Conservation (phyloP, 768 basidiomycete species). For the Lactarius indigo region DNA sequence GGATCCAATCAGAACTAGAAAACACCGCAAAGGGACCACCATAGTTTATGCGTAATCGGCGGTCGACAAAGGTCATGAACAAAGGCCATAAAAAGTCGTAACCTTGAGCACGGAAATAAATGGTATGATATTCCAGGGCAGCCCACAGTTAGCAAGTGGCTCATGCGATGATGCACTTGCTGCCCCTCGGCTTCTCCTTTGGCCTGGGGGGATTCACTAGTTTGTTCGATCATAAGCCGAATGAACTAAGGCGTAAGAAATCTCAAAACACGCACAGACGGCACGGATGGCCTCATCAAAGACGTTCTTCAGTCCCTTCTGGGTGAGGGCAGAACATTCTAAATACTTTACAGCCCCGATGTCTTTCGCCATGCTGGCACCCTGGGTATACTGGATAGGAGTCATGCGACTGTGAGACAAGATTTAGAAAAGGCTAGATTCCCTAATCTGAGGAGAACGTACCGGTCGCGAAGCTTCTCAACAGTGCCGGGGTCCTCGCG, state of each 20-base stretch:
- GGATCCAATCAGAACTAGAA: slow-evolving; percentile 11
- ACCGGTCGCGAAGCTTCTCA: slow-evolving; percentile 91
- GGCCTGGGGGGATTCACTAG: slow-evolving; percentile 74
- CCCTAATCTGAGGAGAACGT: slow-evolving; percentile 25
- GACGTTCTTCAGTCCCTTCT: slow-evolving; percentile 98
- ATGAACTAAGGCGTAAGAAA: neutral
- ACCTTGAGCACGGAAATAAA: slow-evolving; percentile 67
- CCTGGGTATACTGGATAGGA: slow-evolving; percentile 90
- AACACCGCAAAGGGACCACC: slow-evolving; percentile 17
- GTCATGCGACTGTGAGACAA: slow-evolving; percentile 72
- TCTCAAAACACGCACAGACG: slow-evolving; percentile 63
- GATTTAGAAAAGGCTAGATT: slow-evolving; percentile 7
- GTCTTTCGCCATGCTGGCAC: slow-evolving; percentile 86
- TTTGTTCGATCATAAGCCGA: slow-evolving; percentile 6
- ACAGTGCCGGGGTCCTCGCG: slow-evolving; percentile 93
- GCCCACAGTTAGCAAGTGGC: slow-evolving; percentile 19
- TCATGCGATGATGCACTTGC: slow-evolving; percentile 64
- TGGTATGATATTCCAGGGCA: slow-evolving; percentile 49
- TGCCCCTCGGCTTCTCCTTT: slow-evolving; percentile 48
- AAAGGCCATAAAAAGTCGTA: slow-evolving; percentile 53
- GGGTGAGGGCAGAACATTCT: slow-evolving; percentile 94
- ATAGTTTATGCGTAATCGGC: slow-evolving; percentile 31
- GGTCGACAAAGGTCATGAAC: slow-evolving; percentile 23
- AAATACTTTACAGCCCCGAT: slow-evolving; percentile 95
- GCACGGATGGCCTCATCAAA: slow-evolving; percentile 99